phyloP scores from a whole-genome alignment of 1,139 yeast genomes.

The Yamadazyma conglobata region DNA sequence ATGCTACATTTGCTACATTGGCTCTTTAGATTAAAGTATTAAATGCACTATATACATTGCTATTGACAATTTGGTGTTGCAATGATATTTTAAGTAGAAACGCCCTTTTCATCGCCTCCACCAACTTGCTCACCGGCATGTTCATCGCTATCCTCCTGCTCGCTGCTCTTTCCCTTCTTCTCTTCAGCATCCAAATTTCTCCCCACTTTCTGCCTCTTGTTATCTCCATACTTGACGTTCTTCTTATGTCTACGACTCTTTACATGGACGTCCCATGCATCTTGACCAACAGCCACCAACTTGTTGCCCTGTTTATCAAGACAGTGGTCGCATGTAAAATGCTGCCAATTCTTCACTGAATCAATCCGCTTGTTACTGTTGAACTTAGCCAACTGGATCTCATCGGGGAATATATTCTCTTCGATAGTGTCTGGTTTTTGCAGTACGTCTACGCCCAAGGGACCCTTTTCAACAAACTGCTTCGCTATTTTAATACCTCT shows the following conservation, averaged over 20 bases:
- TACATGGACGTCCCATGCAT: constrained; percentile 65
- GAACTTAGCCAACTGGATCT: constrained; percentile 16
- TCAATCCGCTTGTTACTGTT: constrained; percentile 38
- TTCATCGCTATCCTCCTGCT: too few relatives aligned
- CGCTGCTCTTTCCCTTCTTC: too few relatives aligned
- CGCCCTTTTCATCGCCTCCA: background rate
- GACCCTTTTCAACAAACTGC: constrained; percentile 29
- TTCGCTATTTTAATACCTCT: constrained; percentile 54
- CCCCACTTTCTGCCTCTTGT: constrained; percentile 3
- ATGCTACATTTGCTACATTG: too few relatives aligned
- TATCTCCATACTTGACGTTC: constrained; percentile 1
- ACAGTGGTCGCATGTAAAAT: constrained; percentile 66
- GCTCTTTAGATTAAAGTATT: too few relatives aligned
- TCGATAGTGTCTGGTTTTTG: constrained; percentile 45
- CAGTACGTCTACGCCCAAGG: constrained; percentile 18
- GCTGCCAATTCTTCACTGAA: constrained; percentile 59
- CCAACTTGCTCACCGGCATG: background rate
- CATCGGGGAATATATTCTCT: constrained; percentile 26
- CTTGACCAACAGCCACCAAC: constrained; percentile 69
- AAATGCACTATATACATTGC: too few relatives aligned
- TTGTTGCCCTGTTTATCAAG: constrained; percentile 52
- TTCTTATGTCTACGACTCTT: constrained; percentile 58
- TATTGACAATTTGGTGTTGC: too few relatives aligned
- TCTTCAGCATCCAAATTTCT: too few relatives aligned
- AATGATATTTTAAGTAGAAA: too few relatives aligned